phyloP scores from a whole-genome alignment of 139 green algal genomes.

The Tetradesmus obliquus region DNA sequence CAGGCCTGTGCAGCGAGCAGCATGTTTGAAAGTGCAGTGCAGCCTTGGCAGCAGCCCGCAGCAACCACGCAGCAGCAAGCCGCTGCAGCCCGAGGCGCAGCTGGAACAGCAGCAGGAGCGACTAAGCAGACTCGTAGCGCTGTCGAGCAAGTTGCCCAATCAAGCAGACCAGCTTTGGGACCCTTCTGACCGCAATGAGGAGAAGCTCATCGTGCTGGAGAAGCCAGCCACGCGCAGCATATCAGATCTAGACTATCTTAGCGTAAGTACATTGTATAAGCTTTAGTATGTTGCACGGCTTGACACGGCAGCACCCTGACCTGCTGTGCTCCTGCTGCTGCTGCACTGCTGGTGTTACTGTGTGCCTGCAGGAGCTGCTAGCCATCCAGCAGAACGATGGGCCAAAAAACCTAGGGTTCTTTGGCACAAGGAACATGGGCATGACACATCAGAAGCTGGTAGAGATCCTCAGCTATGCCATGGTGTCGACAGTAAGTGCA shows the following conservation, averaged over 20 bases:
- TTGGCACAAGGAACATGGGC: constrained; percentile 99
- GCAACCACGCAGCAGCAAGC: neutral
- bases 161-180: constrained; percentile 65
- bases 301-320: neutral
- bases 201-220: constrained; percentile 40
- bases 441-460: constrained; percentile 98
- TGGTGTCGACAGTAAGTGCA: constrained; percentile 90
- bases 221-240: constrained; percentile 45
- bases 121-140: neutral
- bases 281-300: neutral
- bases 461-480: constrained; percentile 97
- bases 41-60: constrained; percentile 5
- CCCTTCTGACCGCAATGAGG: constrained; percentile 41
- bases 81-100: neutral
- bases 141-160: constrained; percentile 50
- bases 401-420: constrained; percentile 96
- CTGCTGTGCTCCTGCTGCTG: neutral
- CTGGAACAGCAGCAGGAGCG: neutral
- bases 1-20: constrained; percentile 1
- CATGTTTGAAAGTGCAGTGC: constrained; percentile 15
- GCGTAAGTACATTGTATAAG: constrained; percentile 40
- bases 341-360: neutral
- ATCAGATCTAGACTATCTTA: constrained; percentile 68
- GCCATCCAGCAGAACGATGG: constrained; percentile 97
- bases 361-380: constrained; percentile 91